A percentile compares a stretch with the other conserved stretches of the same genome.
These are phyloP conservation scores for Hypoxylon sp. DNA, from an alignment of 2,329 filamentous ascomycete genomes.

Conservation along the genomic window DNA sequence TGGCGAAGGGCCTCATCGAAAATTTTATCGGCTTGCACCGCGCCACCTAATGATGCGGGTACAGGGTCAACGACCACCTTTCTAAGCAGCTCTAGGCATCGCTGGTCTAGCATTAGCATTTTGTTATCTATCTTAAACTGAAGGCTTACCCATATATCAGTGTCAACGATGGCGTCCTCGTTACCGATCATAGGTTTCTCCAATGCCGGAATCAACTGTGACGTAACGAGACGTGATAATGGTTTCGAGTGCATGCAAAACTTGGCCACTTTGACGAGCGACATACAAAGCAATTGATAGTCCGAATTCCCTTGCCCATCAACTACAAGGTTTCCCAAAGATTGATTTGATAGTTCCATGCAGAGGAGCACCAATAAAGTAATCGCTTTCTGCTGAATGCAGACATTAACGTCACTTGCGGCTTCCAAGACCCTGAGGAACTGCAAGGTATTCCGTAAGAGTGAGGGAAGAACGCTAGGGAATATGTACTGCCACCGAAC, in stretches of 20 bases:
- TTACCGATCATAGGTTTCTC: conserved; percentile 56
- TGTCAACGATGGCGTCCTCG: conserved; percentile 53
- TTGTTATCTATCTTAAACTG: conserved; percentile 28
- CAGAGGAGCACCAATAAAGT: conserved; percentile 61
- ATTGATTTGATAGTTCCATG: conserved; percentile 58
- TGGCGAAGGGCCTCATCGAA: conserved; percentile 47
- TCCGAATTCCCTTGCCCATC: conserved; percentile 51
- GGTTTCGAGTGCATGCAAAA: conserved; percentile 53
- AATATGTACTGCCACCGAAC: conserved; percentile 56
- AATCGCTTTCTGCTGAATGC: conserved; percentile 56
- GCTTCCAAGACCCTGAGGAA: conserved; percentile 47
- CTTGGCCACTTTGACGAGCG: conserved; percentile 58
- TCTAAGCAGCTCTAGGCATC: conserved; percentile 53
- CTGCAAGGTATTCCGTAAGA: conserved; percentile 58
- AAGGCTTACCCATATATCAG: conserved; percentile 61
- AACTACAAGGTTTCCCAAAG: conserved; percentile 51
- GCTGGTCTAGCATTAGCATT: conserved; percentile 50
- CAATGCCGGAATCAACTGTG: conserved; percentile 62
- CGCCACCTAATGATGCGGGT: conserved; percentile 40
- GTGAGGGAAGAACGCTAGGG: conserved; percentile 54
- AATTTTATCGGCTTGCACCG: conserved; percentile 49
- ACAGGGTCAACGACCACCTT: conserved; percentile 44
- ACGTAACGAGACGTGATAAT: conserved; percentile 59
- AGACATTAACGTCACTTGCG: conserved; percentile 26
- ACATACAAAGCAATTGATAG: conserved; percentile 57